These are phyloP conservation scores for Apiotrichum brassicae DNA, from an alignment of 1,284 basidiomycete genomes.

Conservation along the genomic window DNA sequence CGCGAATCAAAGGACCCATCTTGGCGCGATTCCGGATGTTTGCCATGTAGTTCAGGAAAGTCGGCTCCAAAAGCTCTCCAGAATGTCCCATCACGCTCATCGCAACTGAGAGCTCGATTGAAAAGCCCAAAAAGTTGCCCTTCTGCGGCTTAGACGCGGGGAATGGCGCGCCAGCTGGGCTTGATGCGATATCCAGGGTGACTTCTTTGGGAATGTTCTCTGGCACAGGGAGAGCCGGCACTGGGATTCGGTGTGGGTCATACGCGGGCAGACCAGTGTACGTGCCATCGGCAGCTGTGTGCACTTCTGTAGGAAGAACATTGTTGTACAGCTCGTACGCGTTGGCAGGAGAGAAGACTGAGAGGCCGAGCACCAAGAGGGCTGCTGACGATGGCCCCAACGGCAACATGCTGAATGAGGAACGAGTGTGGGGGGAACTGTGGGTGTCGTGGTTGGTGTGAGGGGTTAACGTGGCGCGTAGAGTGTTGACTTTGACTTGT, in stretches of 20 bases:
- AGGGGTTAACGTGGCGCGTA: too few species aligned
- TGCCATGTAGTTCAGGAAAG: slow-evolving; percentile 68
- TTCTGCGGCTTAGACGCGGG: too few species aligned
- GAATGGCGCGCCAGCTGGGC: too few species aligned
- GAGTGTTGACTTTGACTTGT: too few species aligned
- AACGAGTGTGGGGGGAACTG: too few species aligned
- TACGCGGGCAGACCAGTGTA: slow-evolving; percentile 39
- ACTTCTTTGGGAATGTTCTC: too few species aligned
- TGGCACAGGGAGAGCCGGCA: slow-evolving; percentile 32
- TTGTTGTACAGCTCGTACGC: not conserved
- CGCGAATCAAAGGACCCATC: slow-evolving; percentile 58
- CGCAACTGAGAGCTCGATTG: slow-evolving; percentile 64
- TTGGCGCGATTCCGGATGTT: slow-evolving; percentile 55
- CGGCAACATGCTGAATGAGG: too few species aligned
- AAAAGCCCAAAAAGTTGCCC: slow-evolving; percentile 63
- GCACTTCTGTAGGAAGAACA: not conserved
- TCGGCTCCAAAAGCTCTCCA: slow-evolving; percentile 41
- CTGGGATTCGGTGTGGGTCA: too few species aligned
- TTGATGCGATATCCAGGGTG: too few species aligned
- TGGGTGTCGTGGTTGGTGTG: too few species aligned
- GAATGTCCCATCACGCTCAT: slow-evolving; percentile 57
- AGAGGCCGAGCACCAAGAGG: not conserved
- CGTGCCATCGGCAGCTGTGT: not conserved
- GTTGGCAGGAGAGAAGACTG: not conserved
- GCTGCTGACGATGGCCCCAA: not conserved